These are phyloP conservation scores for Volvox africanus DNA, from an alignment of 139 green algal species.

Conservation along the genomic window DNA sequence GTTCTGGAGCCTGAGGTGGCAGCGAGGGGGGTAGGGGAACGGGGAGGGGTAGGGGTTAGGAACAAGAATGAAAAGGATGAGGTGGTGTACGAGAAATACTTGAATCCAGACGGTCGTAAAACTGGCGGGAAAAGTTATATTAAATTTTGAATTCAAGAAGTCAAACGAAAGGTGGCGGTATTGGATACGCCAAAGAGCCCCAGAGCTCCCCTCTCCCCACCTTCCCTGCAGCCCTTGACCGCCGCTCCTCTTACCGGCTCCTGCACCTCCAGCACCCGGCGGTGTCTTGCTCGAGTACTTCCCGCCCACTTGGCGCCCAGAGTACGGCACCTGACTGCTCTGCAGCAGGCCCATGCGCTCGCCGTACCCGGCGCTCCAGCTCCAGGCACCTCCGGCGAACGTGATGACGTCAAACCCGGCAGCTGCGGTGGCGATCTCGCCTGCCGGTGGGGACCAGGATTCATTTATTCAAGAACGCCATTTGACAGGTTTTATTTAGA, in stretches of 20 bases:
- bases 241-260: neutral
- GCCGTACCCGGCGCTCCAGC: slow-evolving; percentile 55
- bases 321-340: slow-evolving; percentile 54
- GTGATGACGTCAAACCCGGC: slow-evolving; percentile 78
- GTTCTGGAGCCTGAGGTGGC: neutral
- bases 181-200: no score
- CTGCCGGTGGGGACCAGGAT: slow-evolving; percentile 25
- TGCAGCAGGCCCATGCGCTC: slow-evolving; percentile 53
- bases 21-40: neutral
- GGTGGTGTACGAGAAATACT: no score
- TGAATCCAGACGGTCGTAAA: no score
- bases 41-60: neutral
- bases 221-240: no score
- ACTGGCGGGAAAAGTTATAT: no score
- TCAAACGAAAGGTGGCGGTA: no score
- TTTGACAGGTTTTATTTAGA: no score
- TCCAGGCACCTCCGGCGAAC: slow-evolving; percentile 65
- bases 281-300: slow-evolving; percentile 19
- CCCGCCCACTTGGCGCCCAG: slow-evolving; percentile 62
- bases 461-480: no score
- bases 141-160: no score
- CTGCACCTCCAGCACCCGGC: neutral
- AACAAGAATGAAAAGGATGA: no score
- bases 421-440: slow-evolving; percentile 69
- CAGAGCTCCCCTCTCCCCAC: no score